Evolutionary conservation across 306 rosid genomes (phyloP), one percentile per base, ranked within the genome.

Genomic region (Sindora glabra): DNA sequence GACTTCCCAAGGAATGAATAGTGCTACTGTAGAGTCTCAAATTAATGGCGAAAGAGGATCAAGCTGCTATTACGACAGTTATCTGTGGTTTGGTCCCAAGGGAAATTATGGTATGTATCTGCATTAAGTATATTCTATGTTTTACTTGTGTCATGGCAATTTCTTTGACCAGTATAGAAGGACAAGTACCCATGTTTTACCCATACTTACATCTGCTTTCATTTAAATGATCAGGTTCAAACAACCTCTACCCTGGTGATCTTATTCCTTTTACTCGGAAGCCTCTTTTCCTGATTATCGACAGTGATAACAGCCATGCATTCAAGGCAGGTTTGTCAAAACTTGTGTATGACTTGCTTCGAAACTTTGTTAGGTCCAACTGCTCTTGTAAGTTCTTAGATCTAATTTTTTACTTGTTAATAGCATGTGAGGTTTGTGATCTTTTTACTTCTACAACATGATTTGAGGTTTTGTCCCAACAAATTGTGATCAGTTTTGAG

Each of bases 251-350:
- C 76, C 97, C 99, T 29, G 95, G 94, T 3, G 97, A 89, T 80
- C 79, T 94, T 74, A 71, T 94, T 74, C 97, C 99, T 49, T 86
- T 89, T 69, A 94, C 99, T 23, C 94, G 97, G 51, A 86, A 86
- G 68, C 97, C 97, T 61, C 94, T 94, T 65, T 94, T 94, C 87
- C 67, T 94, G 89, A 81, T 89, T 50, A 67, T 94, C 71, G 99
- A 94, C 69, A 89, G 99, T 62, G 92, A 89, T 81, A 84, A 74
- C 82, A 94, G 99, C 92, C 94, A 84, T 78, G 97, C 99, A 94
- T 94, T 94, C 99, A 94, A 94, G 99, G 99, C 99, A 94, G 99
- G 99, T 94, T 94, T 94, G 99, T 94, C 90, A 85, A 77, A 94
- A 86, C 96, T 86, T 82, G 63, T 71, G 59, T 72, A 74, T 72